Evolutionary conservation across 139 green algal species (phyloP), one percentile per base, ranked within the genome.

Genomic region (Protoeuglena noctilucae): DNA sequence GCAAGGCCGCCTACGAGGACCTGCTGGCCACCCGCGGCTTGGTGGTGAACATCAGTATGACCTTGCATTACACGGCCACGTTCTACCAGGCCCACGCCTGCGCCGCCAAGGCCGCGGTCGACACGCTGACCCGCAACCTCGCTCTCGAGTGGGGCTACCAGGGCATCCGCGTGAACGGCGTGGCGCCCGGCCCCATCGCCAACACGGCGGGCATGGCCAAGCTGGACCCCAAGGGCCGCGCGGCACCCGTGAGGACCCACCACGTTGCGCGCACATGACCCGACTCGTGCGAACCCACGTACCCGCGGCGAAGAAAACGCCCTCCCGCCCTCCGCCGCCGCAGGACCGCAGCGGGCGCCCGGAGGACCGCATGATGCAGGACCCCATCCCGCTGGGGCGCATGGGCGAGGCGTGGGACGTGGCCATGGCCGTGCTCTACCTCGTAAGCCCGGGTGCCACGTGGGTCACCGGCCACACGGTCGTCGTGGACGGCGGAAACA

Each of bases 21-120:
- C 17, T 12, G 9, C 34, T 12, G 9, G 34, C 34, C 34, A 7
- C 12, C 34, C 9, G 9, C 34, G 9, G 34, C 34, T 43, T 12
- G 34, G 9, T 97, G 60, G 73, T 95, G 52, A 96, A 94, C 79
- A 97, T 97, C 69, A 88, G 71, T 51, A 82, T 82, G 41, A 97
- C 88, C 7, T 67, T 97, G 63, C 88, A 97, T 29, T 95, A 96
- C 62, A 83, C 83, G 3, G 87, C 87, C 3, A 91, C 82, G 1
- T 96, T 84, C 84, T 96, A 76, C 63, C 87, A 95, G 70, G 71
- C 74, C 1, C 84, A 93, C 43, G 83, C 81, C 2, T 87, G 72
- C 24, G 84, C 84, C 18, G 84, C 84, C 39, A 94, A 92, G 66
- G 73, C 88, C 4, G 88, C 87, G 0, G 73, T 96, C 18, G 88